phyloP scores from a whole-genome alignment of 1,284 basidiomycete species.

The Leccinum pallidistipes region DNA sequence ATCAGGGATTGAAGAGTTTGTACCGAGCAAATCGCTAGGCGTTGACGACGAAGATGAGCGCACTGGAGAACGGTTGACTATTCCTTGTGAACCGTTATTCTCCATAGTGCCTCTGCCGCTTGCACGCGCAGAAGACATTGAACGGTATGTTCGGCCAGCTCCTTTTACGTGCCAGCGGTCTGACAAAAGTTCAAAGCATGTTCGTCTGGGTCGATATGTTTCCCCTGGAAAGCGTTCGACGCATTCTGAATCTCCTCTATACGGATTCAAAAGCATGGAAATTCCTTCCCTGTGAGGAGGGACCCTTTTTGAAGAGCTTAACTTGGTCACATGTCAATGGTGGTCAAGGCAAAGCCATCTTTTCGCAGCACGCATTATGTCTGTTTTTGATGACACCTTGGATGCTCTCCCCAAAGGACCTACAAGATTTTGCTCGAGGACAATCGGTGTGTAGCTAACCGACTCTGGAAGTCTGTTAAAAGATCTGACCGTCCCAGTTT shows the following conservation, averaged over 20 bases:
- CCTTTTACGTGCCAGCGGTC: background rate
- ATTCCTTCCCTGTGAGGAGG: conserved; percentile 40
- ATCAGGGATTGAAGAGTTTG: conserved; percentile 39
- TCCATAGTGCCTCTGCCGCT: conserved; percentile 33
- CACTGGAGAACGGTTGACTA: conserved; percentile 43
- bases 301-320: conserved; percentile 46
- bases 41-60: conserved; percentile 39
- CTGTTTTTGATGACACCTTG: conserved; percentile 67
- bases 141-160: conserved; percentile 35
- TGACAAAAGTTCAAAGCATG: conserved; percentile 32
- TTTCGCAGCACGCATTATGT: conserved; percentile 38
- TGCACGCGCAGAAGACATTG: conserved; percentile 37
- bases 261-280: conserved; percentile 43
- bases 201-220: conserved; percentile 48
- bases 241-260: conserved; percentile 50
- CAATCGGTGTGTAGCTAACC: conserved; percentile 41
- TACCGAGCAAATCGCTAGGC: conserved; percentile 39
- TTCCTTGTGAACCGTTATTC: conserved; percentile 45
- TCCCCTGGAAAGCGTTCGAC: conserved; percentile 55
- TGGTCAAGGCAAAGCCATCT: conserved; percentile 13
- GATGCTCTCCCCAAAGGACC: conserved; percentile 54
- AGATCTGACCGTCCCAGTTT: conserved; percentile 24
- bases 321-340: conserved; percentile 44
- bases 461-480: background rate
- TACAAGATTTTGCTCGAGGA: conserved; percentile 52